A percentile compares a stretch with the other conserved stretches of the same genome.
phyloP scores from a whole-genome alignment of 495 filamentous ascomycete genomes.

The Neurospora hispaniola region DNA sequence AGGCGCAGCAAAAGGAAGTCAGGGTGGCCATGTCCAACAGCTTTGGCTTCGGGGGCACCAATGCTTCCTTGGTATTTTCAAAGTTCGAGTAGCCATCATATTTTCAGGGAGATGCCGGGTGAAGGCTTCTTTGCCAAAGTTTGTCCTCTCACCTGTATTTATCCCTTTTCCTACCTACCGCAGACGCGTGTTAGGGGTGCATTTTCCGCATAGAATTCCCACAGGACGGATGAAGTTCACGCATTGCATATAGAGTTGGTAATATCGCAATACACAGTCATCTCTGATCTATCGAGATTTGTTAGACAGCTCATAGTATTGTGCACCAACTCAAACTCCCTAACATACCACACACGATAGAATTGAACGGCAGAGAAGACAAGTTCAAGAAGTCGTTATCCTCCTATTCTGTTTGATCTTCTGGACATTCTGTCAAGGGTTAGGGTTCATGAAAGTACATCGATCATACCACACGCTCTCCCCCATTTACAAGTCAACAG shows the following conservation, averaged over 20 bases:
- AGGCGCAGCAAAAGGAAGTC: conserved; percentile 58
- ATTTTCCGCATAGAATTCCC: background rate
- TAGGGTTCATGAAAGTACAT: background rate
- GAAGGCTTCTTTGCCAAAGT: background rate
- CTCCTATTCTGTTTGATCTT: background rate
- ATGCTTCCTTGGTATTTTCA: conserved; percentile 78
- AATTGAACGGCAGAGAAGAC: background rate
- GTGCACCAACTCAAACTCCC: background rate
- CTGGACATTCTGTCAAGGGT: background rate
- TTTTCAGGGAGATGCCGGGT: background rate
- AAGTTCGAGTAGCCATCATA: conserved; percentile 24
- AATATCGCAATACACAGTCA: background rate
- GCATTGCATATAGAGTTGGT: background rate
- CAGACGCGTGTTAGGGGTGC: background rate
- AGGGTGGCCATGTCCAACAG: conserved; percentile 82
- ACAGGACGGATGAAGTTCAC: background rate
- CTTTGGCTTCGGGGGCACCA: conserved; percentile 97
- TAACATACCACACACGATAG: background rate
- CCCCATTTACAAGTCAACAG: too few species aligned
- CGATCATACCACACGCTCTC: background rate
- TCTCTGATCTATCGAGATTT: background rate
- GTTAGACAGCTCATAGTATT: background rate
- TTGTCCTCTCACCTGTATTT: background rate
- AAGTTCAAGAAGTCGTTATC: background rate
- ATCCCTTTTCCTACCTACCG: background rate